These are phyloP conservation scores for Trametes sanguinea DNA, from an alignment of 768 basidiomycete species.

Conservation along the genomic window DNA sequence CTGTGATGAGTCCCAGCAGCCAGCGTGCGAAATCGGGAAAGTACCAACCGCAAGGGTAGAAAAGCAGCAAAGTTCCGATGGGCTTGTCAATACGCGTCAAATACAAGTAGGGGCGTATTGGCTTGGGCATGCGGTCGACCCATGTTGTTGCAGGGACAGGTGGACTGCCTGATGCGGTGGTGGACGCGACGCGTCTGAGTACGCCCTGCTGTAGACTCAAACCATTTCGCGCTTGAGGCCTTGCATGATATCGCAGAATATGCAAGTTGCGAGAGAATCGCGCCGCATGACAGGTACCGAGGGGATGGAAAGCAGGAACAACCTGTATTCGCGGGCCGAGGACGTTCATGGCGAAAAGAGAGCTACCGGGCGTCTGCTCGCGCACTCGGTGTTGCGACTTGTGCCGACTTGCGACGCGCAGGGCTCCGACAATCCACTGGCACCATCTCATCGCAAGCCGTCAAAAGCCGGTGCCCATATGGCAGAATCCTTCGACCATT, in stretches of 20 bases:
- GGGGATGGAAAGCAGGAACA: background rate
- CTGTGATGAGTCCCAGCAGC: background rate
- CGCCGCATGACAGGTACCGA: background rate
- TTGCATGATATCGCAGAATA: constrained; percentile 3
- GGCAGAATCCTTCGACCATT: too few relatives aligned
- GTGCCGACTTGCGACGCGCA: too few relatives aligned
- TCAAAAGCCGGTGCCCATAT: too few relatives aligned
- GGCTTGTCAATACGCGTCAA: constrained; percentile 94
- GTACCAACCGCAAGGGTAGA: constrained; percentile 88
- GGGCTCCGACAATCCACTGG: too few relatives aligned
- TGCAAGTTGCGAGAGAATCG: background rate
- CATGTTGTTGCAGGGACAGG: constrained; percentile 47
- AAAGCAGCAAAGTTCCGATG: constrained; percentile 88
- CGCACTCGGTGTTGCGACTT: too few relatives aligned
- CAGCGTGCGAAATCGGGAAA: background rate
- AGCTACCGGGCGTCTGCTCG: background rate
- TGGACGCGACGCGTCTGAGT: background rate
- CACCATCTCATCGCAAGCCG: too few relatives aligned
- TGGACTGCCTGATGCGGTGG: constrained; percentile 15
- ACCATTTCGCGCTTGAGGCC: background rate
- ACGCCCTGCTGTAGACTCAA: constrained; percentile 3
- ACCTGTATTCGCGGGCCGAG: constrained; percentile 3
- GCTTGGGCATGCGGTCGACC: constrained; percentile 64
- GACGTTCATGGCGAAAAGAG: constrained; percentile 7
- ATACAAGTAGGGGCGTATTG: constrained; percentile 76